Evolutionary conservation across 1,284 basidiomycete species (phyloP).

Genomic region (Leucoagaricus sp.): DNA sequence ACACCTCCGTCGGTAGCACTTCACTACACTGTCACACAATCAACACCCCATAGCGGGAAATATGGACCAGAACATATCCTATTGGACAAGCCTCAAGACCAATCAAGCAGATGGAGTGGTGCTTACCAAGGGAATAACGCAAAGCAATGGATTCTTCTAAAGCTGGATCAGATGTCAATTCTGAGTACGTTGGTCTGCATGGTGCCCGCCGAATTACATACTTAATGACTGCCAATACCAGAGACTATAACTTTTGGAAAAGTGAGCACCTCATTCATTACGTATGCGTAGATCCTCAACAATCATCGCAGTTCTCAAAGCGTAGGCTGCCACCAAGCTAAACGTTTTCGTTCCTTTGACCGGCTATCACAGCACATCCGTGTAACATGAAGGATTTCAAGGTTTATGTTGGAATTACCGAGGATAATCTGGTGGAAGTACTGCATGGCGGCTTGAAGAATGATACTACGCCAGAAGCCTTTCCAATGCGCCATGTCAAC

Average conservation of each 20-base stretch:
- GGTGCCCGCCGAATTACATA: conserved; percentile 2
- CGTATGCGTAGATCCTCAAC: conserved; percentile 2
- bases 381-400: conserved; percentile 85
- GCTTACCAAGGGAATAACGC: conserved; percentile 51
- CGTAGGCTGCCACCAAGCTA: conserved; percentile 37
- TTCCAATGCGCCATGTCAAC: conserved; percentile 57
- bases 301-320: conserved; percentile 49
- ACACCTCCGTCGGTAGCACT: conserved; percentile 30
- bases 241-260: conserved; percentile 79
- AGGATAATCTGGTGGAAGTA: conserved; percentile 65
- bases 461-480: conserved; percentile 62
- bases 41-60: conserved; percentile 68
- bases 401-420: conserved; percentile 62
- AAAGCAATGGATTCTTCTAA: conserved; percentile 72
- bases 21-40: conserved; percentile 56
- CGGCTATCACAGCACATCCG: conserved; percentile 55
- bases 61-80: conserved; percentile 72
- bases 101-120: conserved; percentile 72
- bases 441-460: conserved; percentile 66
- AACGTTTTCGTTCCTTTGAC: conserved; percentile 10
- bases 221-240: conserved; percentile 27
- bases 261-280: conserved; percentile 41
- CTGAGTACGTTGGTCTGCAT: conserved; percentile 55
- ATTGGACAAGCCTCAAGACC: conserved; percentile 61
- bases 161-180: conserved; percentile 55